Conservation (phyloP, 148 eudicot species). For the Agrostemma githago region DNA sequence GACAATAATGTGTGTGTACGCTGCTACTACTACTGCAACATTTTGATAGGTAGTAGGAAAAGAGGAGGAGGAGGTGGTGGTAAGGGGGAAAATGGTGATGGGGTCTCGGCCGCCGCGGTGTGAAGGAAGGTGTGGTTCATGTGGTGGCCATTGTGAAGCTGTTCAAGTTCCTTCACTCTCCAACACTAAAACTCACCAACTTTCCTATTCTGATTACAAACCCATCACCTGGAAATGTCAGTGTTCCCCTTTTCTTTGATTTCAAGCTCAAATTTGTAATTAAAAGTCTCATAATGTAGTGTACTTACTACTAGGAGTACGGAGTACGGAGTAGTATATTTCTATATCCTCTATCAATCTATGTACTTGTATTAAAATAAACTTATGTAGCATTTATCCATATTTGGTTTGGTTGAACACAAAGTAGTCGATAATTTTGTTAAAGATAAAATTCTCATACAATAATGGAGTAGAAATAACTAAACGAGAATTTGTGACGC, state of each 20-base stretch:
- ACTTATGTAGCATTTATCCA: too few species aligned
- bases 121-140: slow-evolving; percentile 22
- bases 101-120: slow-evolving; percentile 34
- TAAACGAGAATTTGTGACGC: too few species aligned
- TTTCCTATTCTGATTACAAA: slow-evolving; percentile 19
- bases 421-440: too few species aligned
- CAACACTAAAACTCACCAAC: neutral
- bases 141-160: slow-evolving; percentile 29
- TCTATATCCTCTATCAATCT: too few species aligned
- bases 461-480: too few species aligned
- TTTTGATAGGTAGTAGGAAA: neutral
- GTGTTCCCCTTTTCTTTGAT: slow-evolving; percentile 16
- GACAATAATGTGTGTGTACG: too few species aligned
- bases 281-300: neutral
- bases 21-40: neutral
- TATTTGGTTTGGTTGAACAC: too few species aligned
- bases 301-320: too few species aligned
- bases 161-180: slow-evolving; percentile 25
- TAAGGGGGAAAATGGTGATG: neutral
- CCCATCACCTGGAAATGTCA: slow-evolving; percentile 37
- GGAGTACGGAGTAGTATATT: too few species aligned
- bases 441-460: too few species aligned
- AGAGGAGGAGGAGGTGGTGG: slow-evolving; percentile 19
- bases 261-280: neutral
- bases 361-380: too few species aligned